Conservation (phyloP, 148 eudicot species). For the Camellia granthamiana region DNA sequence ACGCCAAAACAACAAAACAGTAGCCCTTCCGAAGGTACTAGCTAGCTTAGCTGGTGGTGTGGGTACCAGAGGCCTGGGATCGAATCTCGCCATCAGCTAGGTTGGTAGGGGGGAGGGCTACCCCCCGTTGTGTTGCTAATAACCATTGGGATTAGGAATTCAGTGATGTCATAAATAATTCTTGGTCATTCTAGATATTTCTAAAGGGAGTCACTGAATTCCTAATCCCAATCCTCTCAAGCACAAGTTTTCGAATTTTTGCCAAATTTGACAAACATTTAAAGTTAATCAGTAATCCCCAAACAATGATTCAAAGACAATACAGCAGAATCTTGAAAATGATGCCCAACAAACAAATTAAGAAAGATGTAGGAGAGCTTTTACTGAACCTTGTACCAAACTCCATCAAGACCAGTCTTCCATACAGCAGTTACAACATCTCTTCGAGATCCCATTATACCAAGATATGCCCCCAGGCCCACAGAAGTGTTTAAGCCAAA, state of each 20-base stretch:
- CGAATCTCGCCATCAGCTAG: neutral
- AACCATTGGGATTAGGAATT: too few relatives aligned
- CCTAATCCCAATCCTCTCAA: neutral
- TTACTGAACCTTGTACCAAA: conserved; percentile 82
- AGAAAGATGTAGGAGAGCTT: neutral
- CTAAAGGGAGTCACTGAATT: neutral
- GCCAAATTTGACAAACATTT: neutral
- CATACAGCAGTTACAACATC: conserved; percentile 95
- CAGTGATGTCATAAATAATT: neutral
- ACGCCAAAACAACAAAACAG: neutral
- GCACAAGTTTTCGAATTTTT: neutral
- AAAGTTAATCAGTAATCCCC: conserved; percentile 11
- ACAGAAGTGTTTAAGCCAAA: conserved; percentile 92
- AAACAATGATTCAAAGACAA: neutral
- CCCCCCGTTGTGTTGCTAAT: too few relatives aligned
- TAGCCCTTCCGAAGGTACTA: neutral
- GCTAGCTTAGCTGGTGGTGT: neutral
- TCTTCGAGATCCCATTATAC: conserved; percentile 98
- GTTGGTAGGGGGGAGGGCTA: neutral
- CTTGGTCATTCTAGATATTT: neutral
- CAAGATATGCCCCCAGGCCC: conserved; percentile 96
- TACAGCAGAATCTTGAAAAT: neutral
- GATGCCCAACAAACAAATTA: neutral
- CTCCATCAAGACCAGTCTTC: conserved; percentile 96
- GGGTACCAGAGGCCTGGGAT: neutral